These are phyloP conservation scores for Trichoderma oligosporum DNA, from an alignment of 2,329 filamentous ascomycete species.

Conservation along the genomic window DNA sequence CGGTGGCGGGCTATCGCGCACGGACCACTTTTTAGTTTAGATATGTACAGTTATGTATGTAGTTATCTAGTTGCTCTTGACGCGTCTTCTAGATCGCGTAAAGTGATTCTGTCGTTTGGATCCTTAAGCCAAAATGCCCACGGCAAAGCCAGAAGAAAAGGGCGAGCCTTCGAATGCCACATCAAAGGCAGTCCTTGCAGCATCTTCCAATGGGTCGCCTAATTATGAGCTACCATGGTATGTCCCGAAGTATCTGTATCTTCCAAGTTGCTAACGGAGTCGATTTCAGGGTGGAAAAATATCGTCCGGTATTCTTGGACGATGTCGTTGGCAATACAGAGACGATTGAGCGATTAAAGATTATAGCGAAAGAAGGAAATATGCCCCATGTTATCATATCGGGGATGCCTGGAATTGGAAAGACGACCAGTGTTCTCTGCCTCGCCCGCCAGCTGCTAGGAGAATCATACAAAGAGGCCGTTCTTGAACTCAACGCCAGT, in stretches of 20 bases:
- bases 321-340: conserved; percentile 98
- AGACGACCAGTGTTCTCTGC: conserved; percentile 93
- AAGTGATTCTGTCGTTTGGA: conserved; percentile 30
- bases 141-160: conserved; percentile 46
- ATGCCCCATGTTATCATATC: conserved; percentile 99
- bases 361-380: conserved; percentile 97
- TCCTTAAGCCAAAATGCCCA: conserved; percentile 41
- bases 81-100: conserved; percentile 38
- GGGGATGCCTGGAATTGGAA: conserved; percentile 98
- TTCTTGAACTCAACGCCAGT: conserved; percentile 91
- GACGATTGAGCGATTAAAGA: conserved; percentile 94
- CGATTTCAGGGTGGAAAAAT: conserved; percentile 85
- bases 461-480: conserved; percentile 93
- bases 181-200: conserved; percentile 52
- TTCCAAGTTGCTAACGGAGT: conserved; percentile 22
- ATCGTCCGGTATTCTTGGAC: conserved; percentile 88
- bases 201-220: conserved; percentile 46
- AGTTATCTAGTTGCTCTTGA: conserved; percentile 21
- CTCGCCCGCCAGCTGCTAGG: conserved; percentile 88
- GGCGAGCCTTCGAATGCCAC: conserved; percentile 61
- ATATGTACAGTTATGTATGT: background rate
- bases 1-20: conserved; percentile 31
- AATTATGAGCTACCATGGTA: conserved; percentile 80
- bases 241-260: conserved; percentile 22
- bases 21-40: conserved; percentile 24